Percentiles rank a stretch among this genome's conserved stretches.
Conservation (phyloP, 2,329 filamentous ascomycete species). For the Cytospora leucostoma region DNA sequence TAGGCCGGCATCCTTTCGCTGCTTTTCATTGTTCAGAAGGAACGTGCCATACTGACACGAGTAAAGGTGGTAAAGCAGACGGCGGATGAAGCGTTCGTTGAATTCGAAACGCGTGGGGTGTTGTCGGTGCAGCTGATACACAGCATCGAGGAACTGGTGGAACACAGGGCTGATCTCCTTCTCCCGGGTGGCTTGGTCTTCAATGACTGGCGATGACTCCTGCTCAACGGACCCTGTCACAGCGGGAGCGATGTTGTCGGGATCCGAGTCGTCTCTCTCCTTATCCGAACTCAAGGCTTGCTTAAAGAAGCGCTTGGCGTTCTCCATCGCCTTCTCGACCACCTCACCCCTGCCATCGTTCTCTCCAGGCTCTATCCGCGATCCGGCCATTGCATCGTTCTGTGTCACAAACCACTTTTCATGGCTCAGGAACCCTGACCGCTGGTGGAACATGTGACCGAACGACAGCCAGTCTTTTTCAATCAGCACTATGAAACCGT, state of each 20-base stretch:
- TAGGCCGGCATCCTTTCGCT: constrained; percentile 71
- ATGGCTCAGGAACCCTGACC: constrained; percentile 83
- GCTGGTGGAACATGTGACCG: constrained; percentile 94
- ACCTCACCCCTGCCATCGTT: constrained; percentile 68
- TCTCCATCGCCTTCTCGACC: constrained; percentile 81
- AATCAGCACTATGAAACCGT: constrained; percentile 90
- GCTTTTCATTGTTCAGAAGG: constrained; percentile 90
- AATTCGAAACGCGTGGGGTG: constrained; percentile 90
- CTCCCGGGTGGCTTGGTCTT: constrained; percentile 72
- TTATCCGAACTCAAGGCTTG: constrained; percentile 66
- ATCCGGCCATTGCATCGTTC: constrained; percentile 72
- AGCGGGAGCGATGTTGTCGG: constrained; percentile 47
- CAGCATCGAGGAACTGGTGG: constrained; percentile 94
- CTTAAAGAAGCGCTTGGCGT: constrained; percentile 88
- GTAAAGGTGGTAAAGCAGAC: constrained; percentile 89
- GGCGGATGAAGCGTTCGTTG: constrained; percentile 88
- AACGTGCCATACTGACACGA: constrained; percentile 98
- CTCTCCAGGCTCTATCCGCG: constrained; percentile 62
- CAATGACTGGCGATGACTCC: constrained; percentile 40
- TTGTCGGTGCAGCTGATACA: constrained; percentile 86
- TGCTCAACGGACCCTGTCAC: constrained; percentile 35
- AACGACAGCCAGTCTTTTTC: constrained; percentile 99
- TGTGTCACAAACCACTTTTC: constrained; percentile 94
- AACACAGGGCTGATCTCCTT: constrained; percentile 96
- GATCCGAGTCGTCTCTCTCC: constrained; percentile 63